Conservation (phyloP, 108 stramenopile species). For the Conticribra guillardii region DNA sequence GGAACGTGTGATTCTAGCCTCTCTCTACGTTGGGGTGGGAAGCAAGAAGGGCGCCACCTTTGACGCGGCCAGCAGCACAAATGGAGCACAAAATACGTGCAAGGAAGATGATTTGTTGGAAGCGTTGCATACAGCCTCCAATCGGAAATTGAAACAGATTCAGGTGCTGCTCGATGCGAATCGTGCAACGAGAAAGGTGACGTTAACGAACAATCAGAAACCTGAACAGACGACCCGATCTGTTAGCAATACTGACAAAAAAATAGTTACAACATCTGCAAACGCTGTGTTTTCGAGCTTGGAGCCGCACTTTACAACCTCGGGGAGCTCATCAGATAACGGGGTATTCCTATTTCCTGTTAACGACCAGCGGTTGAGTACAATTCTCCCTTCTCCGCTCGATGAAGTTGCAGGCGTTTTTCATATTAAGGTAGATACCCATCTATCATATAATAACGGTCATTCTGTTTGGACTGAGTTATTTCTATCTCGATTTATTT, state of each 20-base stretch:
- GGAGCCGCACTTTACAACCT: slow-evolving; percentile 55
- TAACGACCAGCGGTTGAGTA: slow-evolving; percentile 44
- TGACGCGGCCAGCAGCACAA: background rate
- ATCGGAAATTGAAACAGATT: slow-evolving; percentile 28
- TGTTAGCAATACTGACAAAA: too few species aligned
- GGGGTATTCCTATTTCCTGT: slow-evolving; percentile 68
- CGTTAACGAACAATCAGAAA: slow-evolving; percentile 18
- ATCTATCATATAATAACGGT: background rate
- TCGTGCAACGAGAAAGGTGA: slow-evolving; percentile 70
- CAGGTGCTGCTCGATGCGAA: slow-evolving; percentile 79
- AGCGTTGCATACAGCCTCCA: slow-evolving; percentile 36
- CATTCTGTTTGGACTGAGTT: background rate
- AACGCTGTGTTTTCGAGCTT: slow-evolving; percentile 23
- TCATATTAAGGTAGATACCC: slow-evolving; percentile 72
- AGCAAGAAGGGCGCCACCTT: slow-evolving; percentile 1
- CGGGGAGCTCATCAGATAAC: slow-evolving; percentile 23
- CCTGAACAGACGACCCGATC: too few species aligned
- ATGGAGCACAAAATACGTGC: background rate
- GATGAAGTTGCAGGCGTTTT: slow-evolving; percentile 87
- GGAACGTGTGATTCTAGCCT: slow-evolving; percentile 71
- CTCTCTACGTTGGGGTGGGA: slow-evolving; percentile 85
- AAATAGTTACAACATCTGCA: slow-evolving; percentile 41
- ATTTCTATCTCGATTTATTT: background rate
- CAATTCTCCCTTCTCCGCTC: slow-evolving; percentile 72
- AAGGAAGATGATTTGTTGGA: slow-evolving; percentile 61